Evolutionary conservation across 345 rosid genomes (phyloP).

Genomic region (Syzygium aromaticum): DNA sequence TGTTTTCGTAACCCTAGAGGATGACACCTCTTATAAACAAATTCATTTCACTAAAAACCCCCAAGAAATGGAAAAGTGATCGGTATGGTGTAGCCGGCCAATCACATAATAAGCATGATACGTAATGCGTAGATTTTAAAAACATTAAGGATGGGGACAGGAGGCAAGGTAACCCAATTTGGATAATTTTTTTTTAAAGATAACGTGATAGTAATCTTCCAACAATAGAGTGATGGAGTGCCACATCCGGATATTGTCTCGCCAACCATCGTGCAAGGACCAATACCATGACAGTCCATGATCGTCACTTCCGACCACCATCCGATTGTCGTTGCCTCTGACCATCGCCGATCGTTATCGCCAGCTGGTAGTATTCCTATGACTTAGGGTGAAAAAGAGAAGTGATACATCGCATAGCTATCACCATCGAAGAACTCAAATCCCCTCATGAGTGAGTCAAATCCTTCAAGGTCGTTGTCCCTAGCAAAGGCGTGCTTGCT

Average conservation of each 20-base stretch:
- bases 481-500: neutral
- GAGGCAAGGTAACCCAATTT: too few relatives aligned
- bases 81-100: rapidly evolving
- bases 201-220: too few relatives aligned
- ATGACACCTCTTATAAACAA: neutral
- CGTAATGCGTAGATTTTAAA: neutral
- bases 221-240: too few relatives aligned
- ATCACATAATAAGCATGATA: neutral
- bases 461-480: neutral
- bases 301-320: too few relatives aligned
- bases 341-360: too few relatives aligned
- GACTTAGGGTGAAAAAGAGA: neutral
- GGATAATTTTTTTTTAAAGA: too few relatives aligned
- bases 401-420: neutral
- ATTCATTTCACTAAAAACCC: neutral
- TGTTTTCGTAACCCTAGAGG: neutral
- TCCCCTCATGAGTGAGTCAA: neutral
- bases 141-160: neutral
- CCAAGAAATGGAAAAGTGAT: neutral
- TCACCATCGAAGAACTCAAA: neutral
- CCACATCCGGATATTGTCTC: too few relatives aligned
- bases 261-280: too few relatives aligned
- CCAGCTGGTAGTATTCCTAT: too few relatives aligned
- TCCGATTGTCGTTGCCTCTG: too few relatives aligned
- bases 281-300: too few relatives aligned